Conservation (phyloP, 192 early-diverging fungal genomes). For the Diversispora eburnea region DNA sequence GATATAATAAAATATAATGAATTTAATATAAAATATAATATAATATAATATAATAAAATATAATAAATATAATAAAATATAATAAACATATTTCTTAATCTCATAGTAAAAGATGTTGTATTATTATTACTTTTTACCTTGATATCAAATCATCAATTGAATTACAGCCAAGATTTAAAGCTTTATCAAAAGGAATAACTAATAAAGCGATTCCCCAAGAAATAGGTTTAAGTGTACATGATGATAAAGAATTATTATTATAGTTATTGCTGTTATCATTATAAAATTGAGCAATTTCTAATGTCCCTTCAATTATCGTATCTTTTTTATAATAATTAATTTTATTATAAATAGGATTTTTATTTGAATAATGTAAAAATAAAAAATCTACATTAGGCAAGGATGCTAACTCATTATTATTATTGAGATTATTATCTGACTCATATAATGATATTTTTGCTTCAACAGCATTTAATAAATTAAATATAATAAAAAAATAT, state of each 20-base stretch:
- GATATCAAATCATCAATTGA: not conserved
- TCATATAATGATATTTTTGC: too few relatives aligned
- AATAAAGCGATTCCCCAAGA: not conserved
- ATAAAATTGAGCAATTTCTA: slow-evolving; percentile 1
- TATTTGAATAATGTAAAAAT: not conserved
- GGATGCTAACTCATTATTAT: not conserved
- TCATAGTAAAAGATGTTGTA: not conserved
- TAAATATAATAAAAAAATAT: too few relatives aligned
- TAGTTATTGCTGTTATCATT: not conserved
- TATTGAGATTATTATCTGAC: too few relatives aligned
- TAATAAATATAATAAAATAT: not conserved
- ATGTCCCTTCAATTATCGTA: not conserved
- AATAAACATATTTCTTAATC: not conserved
- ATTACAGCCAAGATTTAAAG: not conserved
- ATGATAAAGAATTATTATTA: not conserved
- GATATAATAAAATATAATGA: not conserved
- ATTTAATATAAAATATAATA: not conserved
- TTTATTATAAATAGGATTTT: not conserved
- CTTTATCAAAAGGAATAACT: slow-evolving; percentile 3
- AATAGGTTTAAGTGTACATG: slow-evolving; percentile 10
- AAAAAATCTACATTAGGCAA: not conserved
- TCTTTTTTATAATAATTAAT: slow-evolving; percentile 7
- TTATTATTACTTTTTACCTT: not conserved
- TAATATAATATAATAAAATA: not conserved
- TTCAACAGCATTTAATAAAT: too few relatives aligned